Evolutionary conservation across 2,329 filamentous ascomycete species (phyloP).

Genomic region (Metarhizium guizhouense): DNA sequence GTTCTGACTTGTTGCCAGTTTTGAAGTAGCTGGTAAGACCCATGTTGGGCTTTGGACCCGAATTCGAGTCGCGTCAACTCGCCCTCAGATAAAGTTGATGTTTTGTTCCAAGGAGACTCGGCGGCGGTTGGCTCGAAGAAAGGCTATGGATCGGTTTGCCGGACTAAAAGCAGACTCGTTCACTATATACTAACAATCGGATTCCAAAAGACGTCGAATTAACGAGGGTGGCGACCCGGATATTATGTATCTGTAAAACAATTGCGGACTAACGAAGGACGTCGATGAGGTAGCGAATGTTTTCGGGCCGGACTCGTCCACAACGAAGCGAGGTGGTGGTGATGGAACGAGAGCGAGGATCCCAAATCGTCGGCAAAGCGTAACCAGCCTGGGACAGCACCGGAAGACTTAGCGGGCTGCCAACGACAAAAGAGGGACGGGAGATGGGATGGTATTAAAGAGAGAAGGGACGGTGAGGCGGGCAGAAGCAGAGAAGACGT

Average conservation of each 20-base stretch:
- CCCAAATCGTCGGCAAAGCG: not conserved
- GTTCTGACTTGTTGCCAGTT: conserved; percentile 21
- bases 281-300: not conserved
- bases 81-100: not conserved
- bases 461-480: not conserved
- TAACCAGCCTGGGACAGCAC: not conserved
- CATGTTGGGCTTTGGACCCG: conserved; percentile 32
- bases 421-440: not conserved
- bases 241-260: not conserved
- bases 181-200: not conserved
- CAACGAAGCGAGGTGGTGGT: not conserved
- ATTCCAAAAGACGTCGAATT: not conserved
- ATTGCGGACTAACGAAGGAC: not conserved
- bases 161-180: not conserved
- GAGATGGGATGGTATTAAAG: not conserved
- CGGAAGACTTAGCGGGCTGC: not conserved
- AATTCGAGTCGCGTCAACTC: not conserved
- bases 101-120: not conserved
- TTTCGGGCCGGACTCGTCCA: not conserved
- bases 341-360: not conserved
- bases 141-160: not conserved
- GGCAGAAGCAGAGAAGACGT: not conserved
- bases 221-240: not conserved
- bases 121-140: not conserved
- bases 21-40: conserved; percentile 56